Evolutionary conservation across 345 rosid species (phyloP), one percentile per base, ranked within the genome.

Genomic region (Nephelium lappaceum): DNA sequence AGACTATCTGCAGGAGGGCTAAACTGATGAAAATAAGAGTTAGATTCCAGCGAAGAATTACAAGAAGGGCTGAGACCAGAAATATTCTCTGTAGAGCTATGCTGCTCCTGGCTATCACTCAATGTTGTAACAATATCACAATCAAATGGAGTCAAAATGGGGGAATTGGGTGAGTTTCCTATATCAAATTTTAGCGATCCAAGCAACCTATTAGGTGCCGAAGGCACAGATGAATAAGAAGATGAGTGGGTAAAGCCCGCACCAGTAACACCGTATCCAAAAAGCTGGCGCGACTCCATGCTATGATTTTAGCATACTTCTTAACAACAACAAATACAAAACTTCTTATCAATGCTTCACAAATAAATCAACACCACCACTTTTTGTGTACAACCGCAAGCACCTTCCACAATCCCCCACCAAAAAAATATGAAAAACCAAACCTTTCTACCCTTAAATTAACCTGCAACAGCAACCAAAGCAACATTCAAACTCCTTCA

Each of bases 101-200:
- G 81, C 74, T 83, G 83, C 78, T 88, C 92, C 81, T 63, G 91
- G 77, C 84, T 85, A 71, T 86, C 91, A 71, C 91, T 88, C 81
- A 84, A 73, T 11, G 87, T 42, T 23, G 86, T 75, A 27, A 64
- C 11, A 21, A 87, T 75, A 73, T 87, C 91, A 66, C 81, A 79
- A 67, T 87, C 91, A 60, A 83, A 80, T 31, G 75, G 87, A 74
- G 80, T 75, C 3, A 71, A 67, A 70, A 88, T 85, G 4, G 88
- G 86, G 9, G 88, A 87, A 82, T 78, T 78, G 19, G 93, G 88
- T 12, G 92, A 86, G 76, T 76, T 84, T 73, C 84, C 84, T 31
- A 68, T 49, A 5, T 82, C 87, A 71, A 81, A 74, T 71, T 84
- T 86, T 21, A 84, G 67, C 49, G 88, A 69, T 14, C 79, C 81